Evolutionary conservation across 306 rosid genomes (phyloP), one percentile per base, ranked within the genome.

Genomic region (Vigna angularis): DNA sequence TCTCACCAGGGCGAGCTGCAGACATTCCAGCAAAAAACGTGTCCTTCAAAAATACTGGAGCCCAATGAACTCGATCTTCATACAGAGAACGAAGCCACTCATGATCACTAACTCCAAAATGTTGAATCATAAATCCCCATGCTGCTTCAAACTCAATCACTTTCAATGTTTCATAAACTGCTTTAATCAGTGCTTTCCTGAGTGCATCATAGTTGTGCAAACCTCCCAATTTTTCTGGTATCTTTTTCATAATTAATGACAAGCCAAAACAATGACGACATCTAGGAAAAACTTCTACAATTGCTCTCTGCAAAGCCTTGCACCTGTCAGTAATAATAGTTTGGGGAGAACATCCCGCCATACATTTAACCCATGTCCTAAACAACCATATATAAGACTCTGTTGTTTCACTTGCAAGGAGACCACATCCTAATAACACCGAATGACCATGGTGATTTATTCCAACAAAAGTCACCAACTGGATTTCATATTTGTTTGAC

Each of bases 221-320:
- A 77, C 98, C 97, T 66, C 98, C 98, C 75, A 94, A 78, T 73
- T 92, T 94, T 77, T 94, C 97, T 4, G 98, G 97, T 50, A 92
- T 85, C 71, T 86, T 90, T 86, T 89, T 94, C 90, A 94, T 92
- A 71, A 94, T 87, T 79, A 85, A 84, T 9, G 98, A 89, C 90
- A 92, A 79, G 69, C 98, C 90, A 89, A 89, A 92, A 67, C 97
- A 75, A 79, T 92, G 97, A 64, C 81, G 92, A 53, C 93, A 84
- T 80, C 79, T 86, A 5, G 98, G 98, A 74, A 94, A 89, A 38
- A 80, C 87, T 65, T 94, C 91, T 13, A 82, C 81, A 79, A 94
- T 82, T 38, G 87, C 92, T 62, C 78, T 79, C 82, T 83, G 95
- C 90, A 94, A 84, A 79, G 64, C 83, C 85, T 77, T 91, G 85